Evolutionary conservation across 441 rosid species (phyloP), one percentile per base, ranked within the genome.

Genomic region (Erysimum cheiri): DNA sequence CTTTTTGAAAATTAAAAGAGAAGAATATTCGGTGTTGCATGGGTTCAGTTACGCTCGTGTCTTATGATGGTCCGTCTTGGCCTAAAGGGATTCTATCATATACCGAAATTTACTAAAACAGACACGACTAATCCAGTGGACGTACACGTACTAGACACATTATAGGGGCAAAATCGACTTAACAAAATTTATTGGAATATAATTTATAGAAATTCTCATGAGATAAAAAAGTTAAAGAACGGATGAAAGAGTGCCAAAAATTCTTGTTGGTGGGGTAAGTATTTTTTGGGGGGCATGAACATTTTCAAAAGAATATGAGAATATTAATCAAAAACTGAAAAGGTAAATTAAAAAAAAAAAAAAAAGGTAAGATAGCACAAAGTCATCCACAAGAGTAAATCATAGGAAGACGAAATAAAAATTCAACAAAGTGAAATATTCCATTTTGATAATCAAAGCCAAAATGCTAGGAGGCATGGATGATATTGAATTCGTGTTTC

Each of bases 401-500:
- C 60, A 66, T 22, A 58, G 29, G 53, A 66, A 14, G 62, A 56
- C 44, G 46, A 52, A 49, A 49, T 19, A 12, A 72, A 39, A 48
- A 43, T 15, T 43, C 50, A 67, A 60, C 58, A 44, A 74, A 74
- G 64, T 53, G 26, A 60, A 22, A 67, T 67, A 74, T 74, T 67
- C 73, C 69, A 53, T 52, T 67, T 50, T 60, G 46, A 67, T 74
- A 49, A 60, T 67, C 78, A 60, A 53, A 67, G 64, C 57, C 73
- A 60, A 60, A 60, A 47, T 50, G 67, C 17, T n/a, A 31, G 6
- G 14, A 35, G 28, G 6, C 10, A 8, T 15, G 39, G 35, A 60
- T 3, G 26, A 14, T 60, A 26, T 54, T 31, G 41, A 15, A 10
- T 44, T 10, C 46, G 7, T 33, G 14, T 33, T 15, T 17, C 4